These are phyloP conservation scores for Penicillium concentricum DNA, from an alignment of 2,329 filamentous ascomycete species.

Conservation along the genomic window DNA sequence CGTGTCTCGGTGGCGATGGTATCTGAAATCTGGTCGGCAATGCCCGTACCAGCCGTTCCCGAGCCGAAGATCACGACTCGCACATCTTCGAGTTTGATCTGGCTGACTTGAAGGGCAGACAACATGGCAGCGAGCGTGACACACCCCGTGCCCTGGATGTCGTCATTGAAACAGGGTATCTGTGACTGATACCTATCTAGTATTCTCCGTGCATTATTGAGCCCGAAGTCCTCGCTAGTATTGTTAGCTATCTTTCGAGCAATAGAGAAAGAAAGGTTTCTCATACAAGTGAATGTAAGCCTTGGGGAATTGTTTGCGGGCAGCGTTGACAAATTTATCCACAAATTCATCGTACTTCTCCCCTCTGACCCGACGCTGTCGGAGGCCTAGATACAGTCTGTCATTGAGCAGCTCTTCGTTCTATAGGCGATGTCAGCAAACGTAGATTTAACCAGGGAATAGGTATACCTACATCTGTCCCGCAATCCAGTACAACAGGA, in stretches of 20 bases:
- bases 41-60: conserved; percentile 79
- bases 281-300: conserved; percentile 76
- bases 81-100: conserved; percentile 65
- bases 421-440: conserved; percentile 26
- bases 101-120: conserved; percentile 69
- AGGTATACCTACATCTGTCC: conserved; percentile 60
- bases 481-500: conserved; percentile 80
- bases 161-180: conserved; percentile 86
- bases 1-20: conserved; percentile 69
- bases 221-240: conserved; percentile 71
- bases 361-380: conserved; percentile 65
- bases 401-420: conserved; percentile 73
- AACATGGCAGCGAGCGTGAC: conserved; percentile 82
- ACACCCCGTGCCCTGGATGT: conserved; percentile 85
- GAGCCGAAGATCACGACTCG: conserved; percentile 75
- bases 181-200: conserved; percentile 71
- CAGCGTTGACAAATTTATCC: conserved; percentile 68
- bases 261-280: neutral
- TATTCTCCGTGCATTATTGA: conserved; percentile 72
- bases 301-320: conserved; percentile 68
- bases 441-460: neutral
- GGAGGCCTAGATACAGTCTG: conserved; percentile 75
- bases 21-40: conserved; percentile 79
- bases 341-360: conserved; percentile 75
- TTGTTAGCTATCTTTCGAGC: neutral